Percentiles rank a stretch among this genome's conserved stretches.
Evolutionary conservation across 106 monocot species (phyloP).

Genomic region (Xerophyta viscosa): DNA sequence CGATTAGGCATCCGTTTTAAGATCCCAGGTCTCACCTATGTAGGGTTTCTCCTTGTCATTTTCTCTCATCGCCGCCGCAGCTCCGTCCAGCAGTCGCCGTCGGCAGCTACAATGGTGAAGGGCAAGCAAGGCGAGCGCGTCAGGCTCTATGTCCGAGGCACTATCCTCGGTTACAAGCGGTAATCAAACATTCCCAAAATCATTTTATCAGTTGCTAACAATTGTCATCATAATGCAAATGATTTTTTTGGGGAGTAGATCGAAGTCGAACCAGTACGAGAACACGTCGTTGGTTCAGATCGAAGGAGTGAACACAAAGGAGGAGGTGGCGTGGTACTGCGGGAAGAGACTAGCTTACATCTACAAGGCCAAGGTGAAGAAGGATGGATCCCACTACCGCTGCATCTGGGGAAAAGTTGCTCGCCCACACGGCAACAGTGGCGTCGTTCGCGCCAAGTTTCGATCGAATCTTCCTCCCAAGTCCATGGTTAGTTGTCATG

Average conservation of each 20-base stretch:
- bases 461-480: constrained; percentile 71
- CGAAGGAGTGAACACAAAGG: constrained; percentile 79
- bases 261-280: constrained; percentile 79
- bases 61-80: background rate
- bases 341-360: constrained; percentile 70
- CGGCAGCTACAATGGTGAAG: constrained; percentile 42
- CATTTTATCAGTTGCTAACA: background rate
- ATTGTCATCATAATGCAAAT: no score
- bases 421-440: constrained; percentile 70
- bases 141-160: constrained; percentile 68
- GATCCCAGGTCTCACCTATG: background rate
- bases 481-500: constrained; percentile 52
- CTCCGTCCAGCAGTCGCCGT: background rate
- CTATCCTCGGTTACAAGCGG: constrained; percentile 87
- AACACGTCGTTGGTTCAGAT: constrained; percentile 71
- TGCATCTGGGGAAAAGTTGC: constrained; percentile 87
- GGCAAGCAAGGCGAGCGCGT: constrained; percentile 51
- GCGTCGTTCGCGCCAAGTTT: constrained; percentile 80
- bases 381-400: constrained; percentile 40
- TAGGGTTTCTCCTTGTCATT: background rate
- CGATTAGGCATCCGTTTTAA: background rate
- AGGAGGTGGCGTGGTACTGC: constrained; percentile 60
- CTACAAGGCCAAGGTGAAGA: constrained; percentile 89
- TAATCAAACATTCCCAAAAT: background rate
- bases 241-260: constrained; percentile 19